Conservation (phyloP, 257 asterid species). For the Solanum clarkiae region DNA sequence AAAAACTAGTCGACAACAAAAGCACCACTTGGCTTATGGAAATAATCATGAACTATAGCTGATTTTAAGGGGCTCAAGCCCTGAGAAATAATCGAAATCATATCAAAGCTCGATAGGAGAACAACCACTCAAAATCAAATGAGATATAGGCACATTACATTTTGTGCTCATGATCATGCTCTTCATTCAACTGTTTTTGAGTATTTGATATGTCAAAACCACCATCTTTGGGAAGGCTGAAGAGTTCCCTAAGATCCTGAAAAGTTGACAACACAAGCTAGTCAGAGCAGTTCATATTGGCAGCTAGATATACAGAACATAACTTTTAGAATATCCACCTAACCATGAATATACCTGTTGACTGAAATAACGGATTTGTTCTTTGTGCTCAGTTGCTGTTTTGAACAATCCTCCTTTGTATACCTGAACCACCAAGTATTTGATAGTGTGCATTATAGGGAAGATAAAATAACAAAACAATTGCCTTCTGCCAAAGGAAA, state of each 20-base stretch:
- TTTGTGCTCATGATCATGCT: slow-evolving; percentile 70
- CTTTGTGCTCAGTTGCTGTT: slow-evolving; percentile 93
- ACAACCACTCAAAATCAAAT: neutral
- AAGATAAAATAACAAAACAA: neutral
- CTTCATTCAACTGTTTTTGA: slow-evolving; percentile 79
- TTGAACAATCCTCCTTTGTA: slow-evolving; percentile 93
- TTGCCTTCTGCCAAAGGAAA: neutral
- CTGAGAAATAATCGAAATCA: neutral
- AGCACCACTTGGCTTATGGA: neutral
- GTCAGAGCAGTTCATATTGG: neutral
- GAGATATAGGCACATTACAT: slow-evolving; percentile 27
- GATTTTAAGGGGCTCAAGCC: neutral
- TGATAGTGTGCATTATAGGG: neutral
- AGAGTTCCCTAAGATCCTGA: slow-evolving; percentile 85
- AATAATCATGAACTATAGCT: neutral
- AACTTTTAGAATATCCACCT: neutral
- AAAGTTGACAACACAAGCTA: neutral
- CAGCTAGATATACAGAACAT: neutral
- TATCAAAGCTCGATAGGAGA: neutral
- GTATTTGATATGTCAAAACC: slow-evolving; percentile 86
- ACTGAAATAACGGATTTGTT: slow-evolving; percentile 85
- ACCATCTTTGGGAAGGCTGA: slow-evolving; percentile 68
- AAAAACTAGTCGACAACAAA: neutral
- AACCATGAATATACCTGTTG: slow-evolving; percentile 41
- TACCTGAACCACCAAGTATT: slow-evolving; percentile 38